Evolutionary conservation across 768 basidiomycete genomes (phyloP).

Genomic region (Mycena belliarum): DNA sequence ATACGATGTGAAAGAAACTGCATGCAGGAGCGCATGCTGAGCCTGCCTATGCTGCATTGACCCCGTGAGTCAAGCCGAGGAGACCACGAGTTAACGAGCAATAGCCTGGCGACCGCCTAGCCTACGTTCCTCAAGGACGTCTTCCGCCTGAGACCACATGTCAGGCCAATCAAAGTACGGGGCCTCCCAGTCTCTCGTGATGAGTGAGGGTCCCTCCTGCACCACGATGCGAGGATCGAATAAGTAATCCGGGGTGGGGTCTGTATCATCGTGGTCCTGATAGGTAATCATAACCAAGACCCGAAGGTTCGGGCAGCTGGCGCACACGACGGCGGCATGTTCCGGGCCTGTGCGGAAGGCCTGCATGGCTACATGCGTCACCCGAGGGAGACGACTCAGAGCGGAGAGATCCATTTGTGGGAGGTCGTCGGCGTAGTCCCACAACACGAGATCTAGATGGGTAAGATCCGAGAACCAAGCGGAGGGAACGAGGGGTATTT

Average conservation of each 20-base stretch:
- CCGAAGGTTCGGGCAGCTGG: neutral
- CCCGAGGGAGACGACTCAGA: neutral
- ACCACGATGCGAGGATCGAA: neutral
- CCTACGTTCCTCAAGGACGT: neutral
- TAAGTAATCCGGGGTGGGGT: neutral
- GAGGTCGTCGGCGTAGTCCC: neutral
- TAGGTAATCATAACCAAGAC: neutral
- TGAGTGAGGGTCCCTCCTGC: neutral
- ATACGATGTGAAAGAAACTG: no score
- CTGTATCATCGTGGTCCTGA: no score
- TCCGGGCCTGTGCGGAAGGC: neutral
- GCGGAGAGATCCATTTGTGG: neutral
- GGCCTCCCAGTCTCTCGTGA: neutral
- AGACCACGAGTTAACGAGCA: no score
- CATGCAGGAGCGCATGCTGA: no score
- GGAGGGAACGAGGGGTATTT: neutral
- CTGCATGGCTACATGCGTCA: constrained; percentile 1
- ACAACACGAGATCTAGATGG: neutral
- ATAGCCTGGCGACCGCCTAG: no score
- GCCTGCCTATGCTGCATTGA: no score
- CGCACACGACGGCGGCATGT: neutral
- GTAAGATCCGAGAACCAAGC: neutral
- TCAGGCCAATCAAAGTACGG: neutral
- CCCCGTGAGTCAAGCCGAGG: no score
- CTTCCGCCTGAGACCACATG: constrained; percentile 6